Conservation (phyloP, 2,329 filamentous ascomycete genomes). For the Thelonectria olida region DNA sequence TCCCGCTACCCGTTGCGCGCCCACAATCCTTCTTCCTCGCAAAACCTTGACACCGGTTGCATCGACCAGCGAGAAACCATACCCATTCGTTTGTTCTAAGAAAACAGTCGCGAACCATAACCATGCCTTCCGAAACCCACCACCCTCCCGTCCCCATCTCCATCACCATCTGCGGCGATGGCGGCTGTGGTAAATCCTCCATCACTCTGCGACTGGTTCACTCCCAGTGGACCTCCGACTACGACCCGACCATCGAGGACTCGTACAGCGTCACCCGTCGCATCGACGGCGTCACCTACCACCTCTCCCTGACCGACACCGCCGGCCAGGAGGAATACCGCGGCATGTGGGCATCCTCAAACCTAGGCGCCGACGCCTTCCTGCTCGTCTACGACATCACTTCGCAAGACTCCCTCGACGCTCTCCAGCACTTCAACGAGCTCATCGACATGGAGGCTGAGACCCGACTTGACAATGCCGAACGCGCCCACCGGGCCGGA, state of each 20-base stretch:
- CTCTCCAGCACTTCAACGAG: constrained; percentile 81
- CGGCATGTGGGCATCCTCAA: constrained; percentile 83
- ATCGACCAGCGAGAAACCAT: too few species aligned
- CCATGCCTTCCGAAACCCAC: constrained; percentile 34
- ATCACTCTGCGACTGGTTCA: constrained; percentile 85
- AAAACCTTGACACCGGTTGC: too few species aligned
- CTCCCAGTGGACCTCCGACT: constrained; percentile 85
- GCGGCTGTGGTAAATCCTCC: constrained; percentile 85
- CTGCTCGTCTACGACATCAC: constrained; percentile 91
- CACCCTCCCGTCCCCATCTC: constrained; percentile 64
- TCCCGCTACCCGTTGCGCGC: not conserved
- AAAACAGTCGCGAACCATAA: not conserved
- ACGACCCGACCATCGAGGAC: constrained; percentile 84
- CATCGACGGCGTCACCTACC: constrained; percentile 83
- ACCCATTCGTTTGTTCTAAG: not conserved
- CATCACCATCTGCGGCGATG: constrained; percentile 88
- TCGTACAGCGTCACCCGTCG: constrained; percentile 84
- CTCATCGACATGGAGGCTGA: constrained; percentile 86
- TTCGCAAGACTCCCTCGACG: constrained; percentile 71
- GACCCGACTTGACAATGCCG: constrained; percentile 70
- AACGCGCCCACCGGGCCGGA: constrained; percentile 58
- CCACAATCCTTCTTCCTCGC: not conserved
- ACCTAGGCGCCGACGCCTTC: constrained; percentile 83
- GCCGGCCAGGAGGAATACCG: constrained; percentile 92
- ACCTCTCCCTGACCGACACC: constrained; percentile 82